Evolutionary conservation across 2,329 filamentous ascomycete genomes (phyloP).

Genomic region (Botrytis deweyae): DNA sequence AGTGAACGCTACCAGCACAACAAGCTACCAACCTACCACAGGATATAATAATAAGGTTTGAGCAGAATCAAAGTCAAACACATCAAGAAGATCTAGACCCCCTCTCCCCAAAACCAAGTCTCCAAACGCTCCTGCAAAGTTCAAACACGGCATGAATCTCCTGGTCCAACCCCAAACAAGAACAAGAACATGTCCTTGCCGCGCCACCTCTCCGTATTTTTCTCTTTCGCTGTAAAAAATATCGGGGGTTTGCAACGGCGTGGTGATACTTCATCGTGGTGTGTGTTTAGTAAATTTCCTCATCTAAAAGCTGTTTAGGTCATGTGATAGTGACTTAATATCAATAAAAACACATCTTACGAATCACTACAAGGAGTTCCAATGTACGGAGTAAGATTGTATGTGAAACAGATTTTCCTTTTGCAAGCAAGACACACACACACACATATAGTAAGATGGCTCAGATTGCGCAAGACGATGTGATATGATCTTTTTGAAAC

Average conservation of each 20-base stretch:
- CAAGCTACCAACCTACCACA: neutral
- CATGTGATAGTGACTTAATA: too few relatives aligned
- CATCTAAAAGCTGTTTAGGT: too few relatives aligned
- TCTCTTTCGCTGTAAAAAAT: too few relatives aligned
- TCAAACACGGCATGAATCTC: neutral
- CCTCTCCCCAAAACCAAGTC: neutral
- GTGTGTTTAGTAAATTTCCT: too few relatives aligned
- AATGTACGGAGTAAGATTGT: too few relatives aligned
- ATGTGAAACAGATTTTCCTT: neutral
- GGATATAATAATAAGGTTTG: neutral
- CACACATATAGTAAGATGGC: neutral
- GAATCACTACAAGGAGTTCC: rapidly evolving
- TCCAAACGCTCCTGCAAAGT: neutral
- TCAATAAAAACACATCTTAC: too few relatives aligned
- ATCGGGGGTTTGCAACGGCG: neutral
- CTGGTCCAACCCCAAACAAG: neutral
- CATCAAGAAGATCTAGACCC: neutral
- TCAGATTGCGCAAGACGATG: conserved; percentile 15
- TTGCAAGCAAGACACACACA: neutral
- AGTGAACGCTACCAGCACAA: neutral
- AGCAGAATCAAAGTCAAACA: neutral
- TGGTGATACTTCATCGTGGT: neutral
- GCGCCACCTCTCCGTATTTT: neutral
- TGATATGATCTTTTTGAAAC: neutral
- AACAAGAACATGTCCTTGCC: neutral